Evolutionary conservation across 257 asterid species (phyloP).

Genomic region (Paraleonurus japonicus): DNA sequence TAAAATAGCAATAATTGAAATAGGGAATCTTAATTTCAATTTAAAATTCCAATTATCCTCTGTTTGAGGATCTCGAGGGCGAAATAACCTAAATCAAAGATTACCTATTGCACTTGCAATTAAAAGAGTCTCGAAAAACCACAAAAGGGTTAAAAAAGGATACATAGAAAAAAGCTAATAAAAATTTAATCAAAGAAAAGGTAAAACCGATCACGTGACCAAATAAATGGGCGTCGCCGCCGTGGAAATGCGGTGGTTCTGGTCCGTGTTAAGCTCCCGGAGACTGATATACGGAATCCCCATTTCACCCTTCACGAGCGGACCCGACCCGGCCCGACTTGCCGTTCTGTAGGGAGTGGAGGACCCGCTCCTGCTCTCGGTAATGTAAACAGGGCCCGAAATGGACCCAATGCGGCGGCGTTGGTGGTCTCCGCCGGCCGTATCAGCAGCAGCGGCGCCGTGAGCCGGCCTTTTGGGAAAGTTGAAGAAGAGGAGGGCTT

Average conservation of each 20-base stretch:
- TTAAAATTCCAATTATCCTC: too few relatives aligned
- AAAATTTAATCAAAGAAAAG: slow-evolving; percentile 2
- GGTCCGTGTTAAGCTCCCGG: slow-evolving; percentile 65
- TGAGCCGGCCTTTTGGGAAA: slow-evolving; percentile 37
- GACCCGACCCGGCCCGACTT: slow-evolving; percentile 48
- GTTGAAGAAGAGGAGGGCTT: slow-evolving; percentile 57
- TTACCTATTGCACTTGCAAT: background rate
- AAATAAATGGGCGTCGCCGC: slow-evolving; percentile 70
- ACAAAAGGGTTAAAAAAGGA: background rate
- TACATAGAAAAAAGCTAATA: slow-evolving; percentile 24
- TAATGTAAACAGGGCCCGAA: slow-evolving; percentile 67
- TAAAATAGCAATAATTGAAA: background rate
- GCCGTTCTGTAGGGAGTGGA: slow-evolving; percentile 56
- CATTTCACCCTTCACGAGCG: slow-evolving; percentile 45
- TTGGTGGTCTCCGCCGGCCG: slow-evolving; percentile 17
- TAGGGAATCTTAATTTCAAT: background rate
- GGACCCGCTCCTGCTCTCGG: slow-evolving; percentile 70
- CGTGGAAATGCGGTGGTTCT: slow-evolving; percentile 30
- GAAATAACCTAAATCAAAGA: background rate
- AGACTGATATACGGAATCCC: slow-evolving; percentile 67
- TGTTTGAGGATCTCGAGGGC: background rate
- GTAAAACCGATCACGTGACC: slow-evolving; percentile 56
- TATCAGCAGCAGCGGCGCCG: background rate
- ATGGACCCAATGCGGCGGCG: slow-evolving; percentile 45
- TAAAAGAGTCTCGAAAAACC: slow-evolving; percentile 26